Evolutionary conservation across 1,284 basidiomycete genomes (phyloP).

Genomic region (Leccinum angustisporum): DNA sequence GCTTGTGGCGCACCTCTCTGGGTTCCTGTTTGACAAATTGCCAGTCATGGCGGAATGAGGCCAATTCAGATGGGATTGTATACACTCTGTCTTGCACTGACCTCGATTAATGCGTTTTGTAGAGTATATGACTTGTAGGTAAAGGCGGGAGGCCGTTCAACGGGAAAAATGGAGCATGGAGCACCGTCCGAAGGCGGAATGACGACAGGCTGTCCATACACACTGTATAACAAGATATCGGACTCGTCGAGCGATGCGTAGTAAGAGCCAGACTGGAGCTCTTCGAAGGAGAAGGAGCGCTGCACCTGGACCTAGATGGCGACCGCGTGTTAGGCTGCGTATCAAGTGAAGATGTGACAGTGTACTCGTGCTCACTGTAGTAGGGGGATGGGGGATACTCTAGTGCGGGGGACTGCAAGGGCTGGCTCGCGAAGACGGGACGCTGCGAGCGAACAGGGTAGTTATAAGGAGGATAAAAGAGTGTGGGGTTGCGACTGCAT

Average conservation of each 20-base stretch:
- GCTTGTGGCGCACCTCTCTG: constrained; percentile 21
- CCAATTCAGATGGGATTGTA: not conserved
- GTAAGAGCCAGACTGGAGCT: constrained; percentile 36
- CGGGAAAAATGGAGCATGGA: constrained; percentile 7
- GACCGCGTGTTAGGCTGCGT: constrained; percentile 5
- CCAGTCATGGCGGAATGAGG: constrained; percentile 18
- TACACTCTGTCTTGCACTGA: not conserved
- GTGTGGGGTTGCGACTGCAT: too few species aligned
- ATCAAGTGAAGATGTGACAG: not conserved
- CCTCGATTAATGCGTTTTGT: constrained; percentile 26
- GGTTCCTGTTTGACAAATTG: constrained; percentile 27
- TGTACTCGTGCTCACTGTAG: constrained; percentile 11
- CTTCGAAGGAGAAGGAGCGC: constrained; percentile 34
- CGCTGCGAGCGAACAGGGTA: not conserved
- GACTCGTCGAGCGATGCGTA: constrained; percentile 32
- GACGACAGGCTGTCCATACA: constrained; percentile 34
- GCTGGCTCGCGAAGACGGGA: not conserved
- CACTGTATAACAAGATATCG: constrained; percentile 32
- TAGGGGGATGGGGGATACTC: constrained; percentile 2
- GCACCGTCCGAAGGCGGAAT: constrained; percentile 25
- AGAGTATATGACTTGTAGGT: constrained; percentile 34
- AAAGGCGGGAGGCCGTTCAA: constrained; percentile 1
- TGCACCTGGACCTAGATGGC: constrained; percentile 29
- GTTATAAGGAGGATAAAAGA: constrained; percentile 10
- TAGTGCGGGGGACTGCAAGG: not conserved